A percentile compares a stretch with the other conserved stretches of the same genome.
phyloP scores from a whole-genome alignment of 306 rosid species.

The Cicer cuneatum region DNA sequence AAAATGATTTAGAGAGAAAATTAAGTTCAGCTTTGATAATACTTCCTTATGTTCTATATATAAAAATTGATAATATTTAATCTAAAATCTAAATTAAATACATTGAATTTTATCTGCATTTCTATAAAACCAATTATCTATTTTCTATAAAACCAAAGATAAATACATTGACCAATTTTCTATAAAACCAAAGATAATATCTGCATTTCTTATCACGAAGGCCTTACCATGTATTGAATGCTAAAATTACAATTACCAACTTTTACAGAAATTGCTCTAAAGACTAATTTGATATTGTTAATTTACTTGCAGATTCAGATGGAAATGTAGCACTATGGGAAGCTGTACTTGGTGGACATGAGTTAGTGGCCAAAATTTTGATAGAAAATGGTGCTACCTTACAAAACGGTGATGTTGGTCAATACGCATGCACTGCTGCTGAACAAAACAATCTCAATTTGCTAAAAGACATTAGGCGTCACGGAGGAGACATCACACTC shows the following conservation, averaged over 20 bases:
- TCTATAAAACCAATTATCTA: no score
- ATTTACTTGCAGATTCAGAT: conserved; percentile 63
- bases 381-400: conserved; percentile 71
- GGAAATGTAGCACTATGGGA: conserved; percentile 90
- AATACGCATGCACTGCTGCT: conserved; percentile 66
- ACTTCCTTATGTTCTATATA: no score
- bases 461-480: conserved; percentile 59
- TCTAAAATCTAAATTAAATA: no score
- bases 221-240: not conserved
- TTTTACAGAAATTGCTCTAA: not conserved
- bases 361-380: conserved; percentile 56
- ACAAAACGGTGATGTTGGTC: conserved; percentile 63
- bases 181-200: not conserved
- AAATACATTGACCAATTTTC: no score
- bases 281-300: not conserved
- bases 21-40: no score
- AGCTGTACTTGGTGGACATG: conserved; percentile 70
- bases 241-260: conserved; percentile 3
- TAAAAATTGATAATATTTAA: no score
- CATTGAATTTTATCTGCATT: no score
- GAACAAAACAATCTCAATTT: conserved; percentile 66
- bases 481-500: conserved; percentile 69
- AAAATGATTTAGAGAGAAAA: no score
- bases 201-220: not conserved
- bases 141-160: no score